Base-by-base conservation (phyloP, 2,329 filamentous ascomycete genomes). In the Dothideomycetes sp. region DNA sequence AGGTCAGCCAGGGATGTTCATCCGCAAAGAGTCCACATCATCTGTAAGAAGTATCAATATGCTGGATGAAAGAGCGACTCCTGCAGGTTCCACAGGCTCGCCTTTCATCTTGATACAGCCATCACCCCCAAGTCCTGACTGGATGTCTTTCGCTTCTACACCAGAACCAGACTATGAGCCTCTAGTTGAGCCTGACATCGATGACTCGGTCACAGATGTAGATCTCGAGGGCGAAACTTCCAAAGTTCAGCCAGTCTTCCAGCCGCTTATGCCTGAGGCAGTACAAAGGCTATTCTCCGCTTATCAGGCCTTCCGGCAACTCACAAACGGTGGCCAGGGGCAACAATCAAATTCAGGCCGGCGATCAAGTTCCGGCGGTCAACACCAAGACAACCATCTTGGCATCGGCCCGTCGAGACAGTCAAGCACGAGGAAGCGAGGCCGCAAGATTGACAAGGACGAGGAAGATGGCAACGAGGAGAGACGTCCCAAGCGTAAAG, bases 171-270 rank as follows among this genome's bases (percentile, higher is more conserved):
- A 29, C 13, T 15, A 22, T 17, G 23, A 33, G 5, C 33, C 37
- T 7, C 13, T 41, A 19, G 33, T 41, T 18, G 37, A 33, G 22
- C 33, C 37, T 3, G 37, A 41, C 6, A n/a, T 17, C n/a, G 37
- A 40, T 10, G 37, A 40, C 12, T 2, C 23, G 12, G 27, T 5
- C 5, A 33, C 29, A 5, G 30, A 41, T 10, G 29, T 11, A 5
- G 36, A 32, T 1, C 25, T 25, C 15, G 37, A 41, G 4, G 16
- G 17, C 18, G 30, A 28, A 6, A 7, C 12, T 7, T 10, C 17
- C 23, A 24, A 33, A 4, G 5, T 5, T 6, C 16, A 41, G 2
- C 27, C 23, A 6, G 10, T 33, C 9, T 41, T 41, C 6, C 29
- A 33, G 7, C 30, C 37, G 13, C 37, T 41, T 7, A 12, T 41